Percentiles rank a stretch among this genome's conserved stretches.
phyloP scores from a whole-genome alignment of 2,329 filamentous ascomycete species.

The Tolypocladium cylindrosporum region DNA sequence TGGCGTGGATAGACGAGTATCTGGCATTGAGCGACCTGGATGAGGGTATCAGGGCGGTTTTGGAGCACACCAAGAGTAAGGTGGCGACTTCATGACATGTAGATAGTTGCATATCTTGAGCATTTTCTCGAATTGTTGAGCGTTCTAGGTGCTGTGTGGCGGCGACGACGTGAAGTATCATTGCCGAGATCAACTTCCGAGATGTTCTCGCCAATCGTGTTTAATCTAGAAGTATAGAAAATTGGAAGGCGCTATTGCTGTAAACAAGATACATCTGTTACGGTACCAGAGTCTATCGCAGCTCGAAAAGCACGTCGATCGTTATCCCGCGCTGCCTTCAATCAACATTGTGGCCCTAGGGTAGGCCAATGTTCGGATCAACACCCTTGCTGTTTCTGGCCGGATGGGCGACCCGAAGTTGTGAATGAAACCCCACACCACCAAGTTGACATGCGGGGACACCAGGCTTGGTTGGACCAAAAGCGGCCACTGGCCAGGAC shows the following conservation, averaged over 20 bases:
- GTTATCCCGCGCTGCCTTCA: neutral
- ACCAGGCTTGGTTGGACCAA: neutral
- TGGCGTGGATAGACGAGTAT: constrained; percentile 44
- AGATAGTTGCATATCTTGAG: neutral
- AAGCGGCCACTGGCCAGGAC: no score
- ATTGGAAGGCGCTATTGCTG: neutral
- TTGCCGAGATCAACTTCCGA: neutral
- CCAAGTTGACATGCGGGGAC: neutral
- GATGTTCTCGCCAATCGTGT: neutral
- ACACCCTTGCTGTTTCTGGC: neutral
- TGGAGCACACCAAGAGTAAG: constrained; percentile 39
- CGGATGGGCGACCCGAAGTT: neutral
- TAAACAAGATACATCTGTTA: neutral
- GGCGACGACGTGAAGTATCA: no score
- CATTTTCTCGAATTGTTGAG: neutral
- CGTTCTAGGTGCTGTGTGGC: no score
- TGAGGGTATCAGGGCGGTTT: constrained; percentile 41
- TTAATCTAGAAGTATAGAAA: neutral
- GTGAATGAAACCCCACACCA: neutral
- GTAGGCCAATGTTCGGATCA: neutral
- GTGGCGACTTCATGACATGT: constrained; percentile 8
- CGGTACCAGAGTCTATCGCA: no score
- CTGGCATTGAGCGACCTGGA: constrained; percentile 41
- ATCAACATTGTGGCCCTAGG: neutral
- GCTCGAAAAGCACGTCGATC: neutral